Evolutionary conservation across 306 rosid genomes (phyloP), one percentile per base, ranked within the genome.

Genomic region (Gillenia trifoliata): DNA sequence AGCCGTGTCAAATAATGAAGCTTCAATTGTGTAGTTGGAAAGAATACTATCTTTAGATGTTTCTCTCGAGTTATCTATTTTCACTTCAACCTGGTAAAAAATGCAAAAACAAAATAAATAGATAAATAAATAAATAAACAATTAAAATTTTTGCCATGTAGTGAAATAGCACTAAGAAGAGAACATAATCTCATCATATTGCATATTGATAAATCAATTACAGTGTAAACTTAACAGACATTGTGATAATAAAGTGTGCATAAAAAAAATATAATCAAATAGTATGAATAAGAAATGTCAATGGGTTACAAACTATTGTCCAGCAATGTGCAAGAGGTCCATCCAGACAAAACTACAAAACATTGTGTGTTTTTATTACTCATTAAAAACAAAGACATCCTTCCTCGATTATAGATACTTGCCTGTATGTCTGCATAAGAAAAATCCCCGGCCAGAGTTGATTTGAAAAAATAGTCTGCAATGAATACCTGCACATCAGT

Each of bases 391-490:
- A 68, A 68, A 75, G 29, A 34, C 33, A 76, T 66, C 74, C 16
- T n/a, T 31, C 5, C 29, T 22, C 23, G 8, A 43, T 8, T 31
- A 8, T 34, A 60, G 29, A 54, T 22, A 62, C 88, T 85, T 90
- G 83, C 97, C 96, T 83, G 83, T 75, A 91, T 80, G 78, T 94
- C 90, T 15, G 94, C 97, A 10, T 40, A 78, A 60, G 95, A 87
- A 82, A 84, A 90, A 72, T 91, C 91, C 84, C 89, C 91, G 11
- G 86, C 86, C 26, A 91, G 89, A 79, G 83, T 78, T 73, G 98
- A 78, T 71, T 86, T 89, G 95, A 94, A 91, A 78, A 94, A 91
- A 60, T 94, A 94, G 84, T 94, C 98, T 2, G 83, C 70, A 59
- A 94, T 81, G 73, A 87, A 94, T 50, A 90, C 96, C 98, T 94